Conservation (phyloP, 306 rosid genomes). For the Corylus avellana region DNA sequence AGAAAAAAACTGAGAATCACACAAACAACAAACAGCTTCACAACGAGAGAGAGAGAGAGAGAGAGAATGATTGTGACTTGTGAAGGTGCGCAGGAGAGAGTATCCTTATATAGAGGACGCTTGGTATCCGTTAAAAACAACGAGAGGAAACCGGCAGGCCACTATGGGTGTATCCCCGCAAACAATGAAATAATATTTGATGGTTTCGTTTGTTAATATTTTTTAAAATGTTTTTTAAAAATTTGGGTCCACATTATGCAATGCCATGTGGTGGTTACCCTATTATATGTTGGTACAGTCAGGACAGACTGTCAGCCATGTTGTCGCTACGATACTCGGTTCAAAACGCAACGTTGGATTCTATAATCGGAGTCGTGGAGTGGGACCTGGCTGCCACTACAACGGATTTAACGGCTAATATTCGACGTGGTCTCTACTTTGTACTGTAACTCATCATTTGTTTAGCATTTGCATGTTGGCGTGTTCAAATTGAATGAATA, state of each 20-base stretch:
- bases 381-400: not conserved
- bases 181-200: too few species aligned
- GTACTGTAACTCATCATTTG: not conserved
- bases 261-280: constrained; percentile 25
- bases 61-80: not conserved
- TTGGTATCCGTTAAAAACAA: too few species aligned
- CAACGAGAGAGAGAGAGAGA: not conserved
- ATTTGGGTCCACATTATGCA: not conserved
- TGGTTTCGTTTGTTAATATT: too few species aligned
- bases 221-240: too few species aligned
- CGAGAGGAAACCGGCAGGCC: too few species aligned
- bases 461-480: not conserved
- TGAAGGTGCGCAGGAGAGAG: not conserved
- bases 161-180: too few species aligned
- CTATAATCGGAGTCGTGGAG: not conserved
- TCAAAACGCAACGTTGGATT: not conserved
- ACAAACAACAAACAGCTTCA: not conserved
- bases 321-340: not conserved
- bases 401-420: constrained; percentile 17
- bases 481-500: too few species aligned
- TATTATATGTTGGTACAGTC: not conserved
- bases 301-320: not conserved
- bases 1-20: constrained; percentile 1
- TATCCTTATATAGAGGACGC: constrained; percentile 4
- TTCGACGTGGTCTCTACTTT: not conserved